These are phyloP conservation scores for Vicia faba DNA, from an alignment of 306 rosid species.

Conservation along the genomic window DNA sequence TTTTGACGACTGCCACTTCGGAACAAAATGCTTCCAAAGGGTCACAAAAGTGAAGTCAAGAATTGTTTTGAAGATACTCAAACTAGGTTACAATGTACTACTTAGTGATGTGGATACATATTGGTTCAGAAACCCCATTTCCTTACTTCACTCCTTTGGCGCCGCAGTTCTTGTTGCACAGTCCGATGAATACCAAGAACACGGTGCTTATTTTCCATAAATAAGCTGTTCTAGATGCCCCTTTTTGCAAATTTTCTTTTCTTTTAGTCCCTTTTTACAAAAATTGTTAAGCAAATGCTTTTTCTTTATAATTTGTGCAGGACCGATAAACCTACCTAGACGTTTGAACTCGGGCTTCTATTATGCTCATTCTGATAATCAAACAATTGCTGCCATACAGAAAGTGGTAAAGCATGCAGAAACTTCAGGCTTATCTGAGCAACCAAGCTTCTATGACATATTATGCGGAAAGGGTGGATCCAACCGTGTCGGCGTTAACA, in stretches of 20 bases:
- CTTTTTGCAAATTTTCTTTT: neutral
- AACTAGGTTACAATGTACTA: conserved; percentile 86
- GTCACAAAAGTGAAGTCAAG: conserved; percentile 96
- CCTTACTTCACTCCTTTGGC: conserved; percentile 66
- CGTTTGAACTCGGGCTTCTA: conserved; percentile 98
- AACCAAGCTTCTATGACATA: conserved; percentile 93
- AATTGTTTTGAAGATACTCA: conserved; percentile 74
- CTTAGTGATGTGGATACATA: conserved; percentile 88
- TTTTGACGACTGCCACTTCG: conserved; percentile 87
- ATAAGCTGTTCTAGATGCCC: neutral
- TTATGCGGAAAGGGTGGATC: conserved; percentile 80
- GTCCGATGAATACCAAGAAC: conserved; percentile 77
- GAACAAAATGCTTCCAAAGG: conserved; percentile 89
- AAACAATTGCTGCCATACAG: conserved; percentile 80
- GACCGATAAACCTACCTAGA: conserved; percentile 86
- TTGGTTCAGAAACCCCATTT: conserved; percentile 88
- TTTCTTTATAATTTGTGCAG: conserved; percentile 41
- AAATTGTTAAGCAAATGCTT: neutral
- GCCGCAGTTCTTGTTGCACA: conserved; percentile 72
- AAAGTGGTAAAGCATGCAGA: conserved; percentile 90
- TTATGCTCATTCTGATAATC: conserved; percentile 69
- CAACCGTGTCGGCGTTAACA: conserved; percentile 57
- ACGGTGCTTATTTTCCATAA: conserved; percentile 53
- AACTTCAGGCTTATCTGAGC: conserved; percentile 84
- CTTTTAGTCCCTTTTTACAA: conserved; percentile 24